These are phyloP conservation scores for Phaffia rhodozyma DNA, from an alignment of 1,284 basidiomycete genomes.

Conservation along the genomic window DNA sequence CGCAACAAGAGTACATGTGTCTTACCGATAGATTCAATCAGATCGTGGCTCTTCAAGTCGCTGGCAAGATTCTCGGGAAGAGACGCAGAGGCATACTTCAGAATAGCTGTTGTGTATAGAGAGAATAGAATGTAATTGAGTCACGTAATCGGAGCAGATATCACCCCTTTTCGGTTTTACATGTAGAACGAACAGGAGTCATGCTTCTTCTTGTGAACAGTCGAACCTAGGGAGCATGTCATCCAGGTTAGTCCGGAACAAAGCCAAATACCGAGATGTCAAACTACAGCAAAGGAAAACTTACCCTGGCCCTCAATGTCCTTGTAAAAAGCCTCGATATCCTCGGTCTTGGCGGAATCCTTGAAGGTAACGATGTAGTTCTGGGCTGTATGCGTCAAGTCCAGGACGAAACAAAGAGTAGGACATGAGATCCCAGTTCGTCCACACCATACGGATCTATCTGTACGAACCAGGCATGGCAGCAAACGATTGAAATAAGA, in stretches of 20 bases:
- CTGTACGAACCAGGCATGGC: background rate
- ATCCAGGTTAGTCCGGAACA: background rate
- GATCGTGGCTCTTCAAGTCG: background rate
- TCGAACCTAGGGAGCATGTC: background rate
- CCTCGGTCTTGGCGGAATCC: background rate
- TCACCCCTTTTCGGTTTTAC: background rate
- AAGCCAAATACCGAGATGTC: background rate
- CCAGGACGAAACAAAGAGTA: too few relatives aligned
- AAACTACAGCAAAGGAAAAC: background rate
- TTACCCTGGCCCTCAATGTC: conserved; percentile 1
- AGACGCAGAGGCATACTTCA: background rate
- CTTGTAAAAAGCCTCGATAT: conserved; percentile 1
- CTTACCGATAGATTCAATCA: conserved; percentile 8
- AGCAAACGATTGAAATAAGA: background rate
- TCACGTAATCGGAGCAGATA: background rate
- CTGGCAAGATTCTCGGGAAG: background rate
- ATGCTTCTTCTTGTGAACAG: conserved; percentile 1
- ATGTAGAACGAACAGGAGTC: background rate
- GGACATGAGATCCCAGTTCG: background rate
- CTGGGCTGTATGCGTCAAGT: background rate
- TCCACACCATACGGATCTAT: background rate
- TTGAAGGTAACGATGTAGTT: conserved; percentile 8
- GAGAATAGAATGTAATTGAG: too few relatives aligned
- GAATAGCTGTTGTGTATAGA: background rate
- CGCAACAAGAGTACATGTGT: too few relatives aligned